Evolutionary conservation across 2,329 filamentous ascomycete species (phyloP).

Genomic region (Sporothrix inflata): DNA sequence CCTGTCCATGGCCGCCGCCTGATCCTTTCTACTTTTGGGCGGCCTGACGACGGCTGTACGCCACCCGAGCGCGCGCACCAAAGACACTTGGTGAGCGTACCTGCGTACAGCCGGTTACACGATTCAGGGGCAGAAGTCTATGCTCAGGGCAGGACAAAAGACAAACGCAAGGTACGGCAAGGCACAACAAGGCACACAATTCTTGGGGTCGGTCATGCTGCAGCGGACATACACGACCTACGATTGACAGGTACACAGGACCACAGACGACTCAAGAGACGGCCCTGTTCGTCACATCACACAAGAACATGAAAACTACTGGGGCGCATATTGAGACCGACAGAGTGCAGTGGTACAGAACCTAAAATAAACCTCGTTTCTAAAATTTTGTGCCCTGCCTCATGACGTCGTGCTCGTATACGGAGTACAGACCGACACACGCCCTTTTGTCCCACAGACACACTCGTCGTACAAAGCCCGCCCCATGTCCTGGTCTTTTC

Average conservation of each 20-base stretch:
- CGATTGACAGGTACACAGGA: background rate
- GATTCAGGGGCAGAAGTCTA: background rate
- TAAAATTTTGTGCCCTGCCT: background rate
- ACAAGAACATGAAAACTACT: background rate
- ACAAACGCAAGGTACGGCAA: no score
- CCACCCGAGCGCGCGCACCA: background rate
- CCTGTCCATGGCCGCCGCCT: background rate
- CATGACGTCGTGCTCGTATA: constrained; percentile 2
- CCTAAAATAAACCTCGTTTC: background rate
- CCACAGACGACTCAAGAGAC: no score
- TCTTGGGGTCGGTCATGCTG: background rate
- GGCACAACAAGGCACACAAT: constrained; percentile 1
- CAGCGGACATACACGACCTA: background rate
- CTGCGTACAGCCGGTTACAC: background rate
- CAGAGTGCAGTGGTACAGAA: background rate
- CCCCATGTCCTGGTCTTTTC: background rate
- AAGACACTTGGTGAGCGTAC: background rate
- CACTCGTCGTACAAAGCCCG: background rate
- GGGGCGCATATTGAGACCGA: background rate
- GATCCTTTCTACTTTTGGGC: background rate
- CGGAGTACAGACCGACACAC: no score
- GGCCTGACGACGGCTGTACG: background rate
- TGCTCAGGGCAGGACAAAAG: background rate
- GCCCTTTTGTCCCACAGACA: background rate
- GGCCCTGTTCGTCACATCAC: no score